Evolutionary conservation across 2,329 filamentous ascomycete species (phyloP), one percentile per base, ranked within the genome.

Genomic region (Tolypocladium sp.): DNA sequence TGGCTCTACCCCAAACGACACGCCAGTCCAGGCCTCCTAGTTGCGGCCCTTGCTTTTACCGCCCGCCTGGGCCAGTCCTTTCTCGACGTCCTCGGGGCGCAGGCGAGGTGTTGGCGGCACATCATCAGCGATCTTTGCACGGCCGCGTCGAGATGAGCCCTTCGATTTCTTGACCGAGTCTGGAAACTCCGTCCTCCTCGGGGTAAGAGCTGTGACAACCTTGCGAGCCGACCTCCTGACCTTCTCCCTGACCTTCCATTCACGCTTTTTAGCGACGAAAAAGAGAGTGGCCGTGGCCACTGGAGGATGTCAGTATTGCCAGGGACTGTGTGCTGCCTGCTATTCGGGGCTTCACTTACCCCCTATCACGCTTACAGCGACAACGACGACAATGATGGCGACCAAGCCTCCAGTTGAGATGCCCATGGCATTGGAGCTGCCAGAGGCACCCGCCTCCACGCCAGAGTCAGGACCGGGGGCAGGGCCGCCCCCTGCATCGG

Each of bases 251-350:
- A 94, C 78, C 64, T 86, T 89, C 91, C 91, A 94, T 72, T 92
- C 89, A 54, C 87, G 84, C 76, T 91, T 92, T 79, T 94, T 94
- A 58, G 91, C 89, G 42, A 93, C 71, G 71, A 87, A 91, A 76
- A 89, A 95, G 35, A 94, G 82, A 2, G 84, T 75, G 3, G 85
- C 83, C 40, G 82, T 87, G 27, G 79, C 79, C 62, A 87, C 88
- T 89, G 64, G 46, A 27, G 4, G 15, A 40, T 56, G 60, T 68
- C 57, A 68, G 65, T 40, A 57, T 15, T 9, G 25, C 10, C 49
- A 22, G 33, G 33, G 33, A 37, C 17, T 27, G n/a, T 49, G 27
- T 20, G 2, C 25, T 13, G 20, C 27, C 42, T 15, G 33, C 13
- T 17, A 15, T 4, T 30, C 42, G 30, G 7, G 56, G n/a, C 35